phyloP scores from a whole-genome alignment of 768 basidiomycete genomes.

The Cystobasidium ongulense region DNA sequence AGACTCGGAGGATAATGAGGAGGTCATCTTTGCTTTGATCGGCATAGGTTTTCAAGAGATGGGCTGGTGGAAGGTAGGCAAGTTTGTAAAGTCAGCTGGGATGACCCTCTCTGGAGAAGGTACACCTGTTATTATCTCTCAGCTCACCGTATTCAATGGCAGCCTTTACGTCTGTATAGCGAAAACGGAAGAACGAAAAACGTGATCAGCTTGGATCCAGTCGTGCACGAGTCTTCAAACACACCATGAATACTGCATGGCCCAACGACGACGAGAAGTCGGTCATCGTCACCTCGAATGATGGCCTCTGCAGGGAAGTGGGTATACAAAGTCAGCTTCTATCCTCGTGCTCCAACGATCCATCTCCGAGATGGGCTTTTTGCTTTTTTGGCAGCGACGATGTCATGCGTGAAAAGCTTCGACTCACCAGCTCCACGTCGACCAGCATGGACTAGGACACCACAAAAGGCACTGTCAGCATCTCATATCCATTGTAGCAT shows the following conservation, averaged over 20 bases:
- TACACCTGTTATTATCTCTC: not conserved
- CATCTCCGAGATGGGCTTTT: not conserved
- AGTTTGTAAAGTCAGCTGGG: not conserved
- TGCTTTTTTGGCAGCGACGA: too few relatives aligned
- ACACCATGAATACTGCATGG: conserved; percentile 86
- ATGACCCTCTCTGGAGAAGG: not conserved
- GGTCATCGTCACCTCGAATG: conserved; percentile 77
- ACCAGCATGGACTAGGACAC: conserved; percentile 18
- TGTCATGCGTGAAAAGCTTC: not conserved
- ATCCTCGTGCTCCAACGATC: not conserved
- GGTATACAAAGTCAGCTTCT: not conserved
- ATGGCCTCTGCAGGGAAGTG: conserved; percentile 54
- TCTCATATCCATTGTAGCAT: not conserved
- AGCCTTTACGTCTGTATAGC: conserved; percentile 45
- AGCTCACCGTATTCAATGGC: conserved; percentile 52
- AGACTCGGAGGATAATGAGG: conserved; percentile 69
- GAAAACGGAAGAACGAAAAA: not conserved
- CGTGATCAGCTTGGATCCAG: conserved; percentile 47
- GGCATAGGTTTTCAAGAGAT: conserved; percentile 67
- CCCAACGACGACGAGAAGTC: conserved; percentile 65
- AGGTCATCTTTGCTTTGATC: conserved; percentile 73
- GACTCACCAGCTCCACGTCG: not conserved
- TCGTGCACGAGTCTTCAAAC: not conserved
- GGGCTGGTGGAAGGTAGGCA: conserved; percentile 57
- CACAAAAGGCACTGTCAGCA: not conserved